A percentile compares a stretch with the other conserved stretches of the same genome.
Evolutionary conservation across 345 rosid species (phyloP).

Genomic region (Boechera retrofracta): DNA sequence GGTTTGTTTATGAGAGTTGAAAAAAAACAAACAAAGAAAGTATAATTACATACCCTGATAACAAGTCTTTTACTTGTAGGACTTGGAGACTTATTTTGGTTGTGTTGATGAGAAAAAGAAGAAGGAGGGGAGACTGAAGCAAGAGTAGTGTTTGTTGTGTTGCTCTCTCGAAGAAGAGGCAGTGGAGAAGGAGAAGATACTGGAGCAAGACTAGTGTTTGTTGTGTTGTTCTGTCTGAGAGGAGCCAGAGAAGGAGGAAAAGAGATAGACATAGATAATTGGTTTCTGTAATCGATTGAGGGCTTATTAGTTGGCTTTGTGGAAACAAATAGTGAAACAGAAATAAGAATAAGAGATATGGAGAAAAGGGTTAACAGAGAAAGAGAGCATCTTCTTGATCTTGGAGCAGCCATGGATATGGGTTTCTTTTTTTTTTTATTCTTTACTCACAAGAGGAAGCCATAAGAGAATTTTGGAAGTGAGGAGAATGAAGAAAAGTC

Average conservation of each 20-base stretch:
- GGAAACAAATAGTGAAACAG: conserved; percentile 30
- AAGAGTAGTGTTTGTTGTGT: conserved; percentile 12
- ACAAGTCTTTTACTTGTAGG: conserved; percentile 19
- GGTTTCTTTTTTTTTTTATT: background rate
- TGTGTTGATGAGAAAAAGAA: conserved; percentile 14
- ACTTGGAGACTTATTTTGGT: conserved; percentile 20
- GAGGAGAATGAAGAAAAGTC: conserved; percentile 34
- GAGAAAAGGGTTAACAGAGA: conserved; percentile 35
- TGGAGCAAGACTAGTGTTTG: conserved; percentile 7
- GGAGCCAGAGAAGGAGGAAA: conserved; percentile 21
- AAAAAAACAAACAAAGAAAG: background rate
- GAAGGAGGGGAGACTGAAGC: background rate
- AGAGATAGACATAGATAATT: conserved; percentile 29
- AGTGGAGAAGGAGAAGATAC: conserved; percentile 21
- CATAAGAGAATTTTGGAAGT: conserved; percentile 28
- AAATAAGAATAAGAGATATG: conserved; percentile 30
- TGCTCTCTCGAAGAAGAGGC: background rate
- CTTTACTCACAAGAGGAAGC: background rate
- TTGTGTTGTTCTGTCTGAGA: conserved; percentile 13
- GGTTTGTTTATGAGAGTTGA: background rate
- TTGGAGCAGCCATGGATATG: conserved; percentile 40
- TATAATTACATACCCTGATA: conserved; percentile 27
- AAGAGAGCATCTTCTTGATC: conserved; percentile 43
- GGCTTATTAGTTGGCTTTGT: conserved; percentile 33
- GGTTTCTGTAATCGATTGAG: conserved; percentile 34